Conservation (phyloP, 108 stramenopile genomes). For the Nitzschia putrida region DNA sequence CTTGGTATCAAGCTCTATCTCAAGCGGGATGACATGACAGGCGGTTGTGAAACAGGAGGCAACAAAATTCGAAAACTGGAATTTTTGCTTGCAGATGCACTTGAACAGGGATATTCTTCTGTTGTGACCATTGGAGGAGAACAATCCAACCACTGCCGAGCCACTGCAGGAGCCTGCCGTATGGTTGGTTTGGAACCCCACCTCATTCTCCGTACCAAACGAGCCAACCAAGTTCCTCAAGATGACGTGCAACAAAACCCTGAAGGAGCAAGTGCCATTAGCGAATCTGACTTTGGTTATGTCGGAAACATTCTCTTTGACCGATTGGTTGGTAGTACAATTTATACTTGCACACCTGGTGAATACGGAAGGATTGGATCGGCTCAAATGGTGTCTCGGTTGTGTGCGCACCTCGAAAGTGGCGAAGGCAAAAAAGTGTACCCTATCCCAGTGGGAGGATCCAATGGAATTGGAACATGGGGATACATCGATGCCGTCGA, state of each 20-base stretch:
- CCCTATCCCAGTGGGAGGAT: slow-evolving; percentile 87
- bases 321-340: slow-evolving; percentile 74
- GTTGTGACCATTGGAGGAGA: slow-evolving; percentile 91
- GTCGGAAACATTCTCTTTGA: slow-evolving; percentile 81
- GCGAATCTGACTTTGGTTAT: slow-evolving; percentile 47
- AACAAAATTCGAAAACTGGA: slow-evolving; percentile 92
- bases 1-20: slow-evolving; percentile 52
- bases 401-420: slow-evolving; percentile 46
- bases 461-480: slow-evolving; percentile 84
- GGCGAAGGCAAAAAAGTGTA: slow-evolving; percentile 36
- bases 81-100: slow-evolving; percentile 86
- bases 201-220: slow-evolving; percentile 68
- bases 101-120: slow-evolving; percentile 48
- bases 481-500: slow-evolving; percentile 86
- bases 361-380: slow-evolving; percentile 84
- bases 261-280: not conserved
- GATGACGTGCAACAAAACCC: slow-evolving; percentile 9
- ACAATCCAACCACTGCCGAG: slow-evolving; percentile 91
- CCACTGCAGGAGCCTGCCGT: slow-evolving; percentile 82
- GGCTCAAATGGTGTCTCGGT: slow-evolving; percentile 49
- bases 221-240: slow-evolving; percentile 50
- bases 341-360: slow-evolving; percentile 83
- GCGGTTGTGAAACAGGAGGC: slow-evolving; percentile 81
- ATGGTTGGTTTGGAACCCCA: slow-evolving; percentile 80
- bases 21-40: slow-evolving; percentile 89